Evolutionary conservation across 2,329 filamentous ascomycete genomes (phyloP).

Genomic region (Lachnellula cervina): DNA sequence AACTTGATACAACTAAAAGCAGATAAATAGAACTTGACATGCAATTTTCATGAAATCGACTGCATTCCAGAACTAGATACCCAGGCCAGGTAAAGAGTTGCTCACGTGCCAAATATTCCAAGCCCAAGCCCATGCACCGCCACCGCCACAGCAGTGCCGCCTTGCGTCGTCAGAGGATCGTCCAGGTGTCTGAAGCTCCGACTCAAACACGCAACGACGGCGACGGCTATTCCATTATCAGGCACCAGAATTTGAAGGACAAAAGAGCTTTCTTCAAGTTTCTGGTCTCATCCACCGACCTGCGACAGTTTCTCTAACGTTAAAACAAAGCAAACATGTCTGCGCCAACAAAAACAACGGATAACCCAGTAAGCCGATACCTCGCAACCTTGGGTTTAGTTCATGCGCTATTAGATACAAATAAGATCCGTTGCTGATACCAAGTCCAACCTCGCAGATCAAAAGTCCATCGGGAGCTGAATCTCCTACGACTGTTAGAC

Average conservation of each 20-base stretch:
- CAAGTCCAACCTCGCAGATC: conserved; percentile 12
- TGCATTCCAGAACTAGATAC: no score
- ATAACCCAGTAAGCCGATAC: conserved; percentile 37
- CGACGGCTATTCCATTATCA: neutral
- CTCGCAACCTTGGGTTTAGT: conserved; percentile 12
- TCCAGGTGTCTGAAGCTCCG: neutral
- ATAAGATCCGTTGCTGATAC: conserved; percentile 8
- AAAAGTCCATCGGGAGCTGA: conserved; percentile 44
- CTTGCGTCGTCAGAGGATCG: neutral
- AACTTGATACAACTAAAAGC: no score
- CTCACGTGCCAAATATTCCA: no score
- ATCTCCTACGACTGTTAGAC: conserved; percentile 60
- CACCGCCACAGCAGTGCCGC: neutral
- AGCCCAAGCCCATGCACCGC: neutral
- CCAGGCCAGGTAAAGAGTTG: no score
- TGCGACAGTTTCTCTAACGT: neutral
- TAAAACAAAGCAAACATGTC: conserved; percentile 9
- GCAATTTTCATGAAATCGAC: no score
- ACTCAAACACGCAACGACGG: neutral
- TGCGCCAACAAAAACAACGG: conserved; percentile 29
- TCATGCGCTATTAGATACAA: conserved; percentile 15
- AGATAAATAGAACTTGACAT: no score
- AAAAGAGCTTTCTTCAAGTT: neutral
- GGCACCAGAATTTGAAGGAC: neutral
- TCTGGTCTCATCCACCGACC: neutral